Evolutionary conservation across 2,329 filamentous ascomycete species (phyloP).

Genomic region (Diplodia seriata): DNA sequence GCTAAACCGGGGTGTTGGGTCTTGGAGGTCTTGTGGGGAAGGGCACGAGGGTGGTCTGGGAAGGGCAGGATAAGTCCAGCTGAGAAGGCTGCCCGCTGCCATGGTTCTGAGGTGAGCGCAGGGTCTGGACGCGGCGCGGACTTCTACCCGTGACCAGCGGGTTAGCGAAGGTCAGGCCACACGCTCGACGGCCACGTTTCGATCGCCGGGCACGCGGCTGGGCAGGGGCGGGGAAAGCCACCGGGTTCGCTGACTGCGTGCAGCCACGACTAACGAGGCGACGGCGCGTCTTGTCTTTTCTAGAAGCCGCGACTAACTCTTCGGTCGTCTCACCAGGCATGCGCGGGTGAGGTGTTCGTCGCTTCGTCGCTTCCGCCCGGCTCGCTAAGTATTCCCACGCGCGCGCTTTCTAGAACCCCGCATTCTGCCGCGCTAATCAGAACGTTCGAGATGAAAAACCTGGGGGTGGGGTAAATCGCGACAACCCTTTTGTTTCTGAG

Average conservation of each 20-base stretch:
- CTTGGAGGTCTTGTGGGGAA: not conserved
- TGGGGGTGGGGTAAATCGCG: not conserved
- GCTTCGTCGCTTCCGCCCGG: not conserved
- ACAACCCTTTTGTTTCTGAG: not conserved
- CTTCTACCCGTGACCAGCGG: slow-evolving; percentile 6
- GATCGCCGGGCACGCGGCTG: not conserved
- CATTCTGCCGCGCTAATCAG: not conserved
- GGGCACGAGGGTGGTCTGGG: not conserved
- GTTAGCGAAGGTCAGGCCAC: slow-evolving; percentile 1
- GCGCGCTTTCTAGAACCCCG: not conserved
- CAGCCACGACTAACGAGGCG: no score
- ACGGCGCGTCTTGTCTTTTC: not conserved
- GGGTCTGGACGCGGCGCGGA: not conserved
- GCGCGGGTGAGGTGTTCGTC: no score
- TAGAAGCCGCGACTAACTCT: not conserved
- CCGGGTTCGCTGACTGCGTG: no score
- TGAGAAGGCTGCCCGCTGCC: not conserved
- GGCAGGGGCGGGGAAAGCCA: no score
- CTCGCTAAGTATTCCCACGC: not conserved
- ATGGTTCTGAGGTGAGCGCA: not conserved
- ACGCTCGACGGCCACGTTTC: not conserved
- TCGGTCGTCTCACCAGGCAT: not conserved
- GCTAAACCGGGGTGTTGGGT: not conserved
- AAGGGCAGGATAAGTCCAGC: not conserved
- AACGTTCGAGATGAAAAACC: not conserved